Conservation (phyloP, 441 rosid genomes). For the Dalechampia spathulata region DNA sequence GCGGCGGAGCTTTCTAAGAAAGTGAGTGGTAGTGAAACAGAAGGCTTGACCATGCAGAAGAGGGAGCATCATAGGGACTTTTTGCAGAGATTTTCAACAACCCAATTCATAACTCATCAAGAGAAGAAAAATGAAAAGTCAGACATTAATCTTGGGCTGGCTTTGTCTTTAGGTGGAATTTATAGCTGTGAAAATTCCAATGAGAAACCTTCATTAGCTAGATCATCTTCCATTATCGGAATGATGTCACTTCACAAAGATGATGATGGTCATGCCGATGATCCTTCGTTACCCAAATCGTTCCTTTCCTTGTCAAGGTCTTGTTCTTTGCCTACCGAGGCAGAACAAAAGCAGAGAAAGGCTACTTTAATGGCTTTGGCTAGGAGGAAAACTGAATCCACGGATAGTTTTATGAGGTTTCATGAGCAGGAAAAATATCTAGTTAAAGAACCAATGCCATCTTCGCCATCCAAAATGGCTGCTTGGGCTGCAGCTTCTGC, state of each 20-base stretch:
- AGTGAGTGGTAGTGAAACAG: background rate
- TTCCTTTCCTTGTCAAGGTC: constrained; percentile 18
- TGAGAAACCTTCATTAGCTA: constrained; percentile 1
- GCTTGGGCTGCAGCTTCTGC: constrained; percentile 26
- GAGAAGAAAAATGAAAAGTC: background rate
- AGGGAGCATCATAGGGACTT: background rate
- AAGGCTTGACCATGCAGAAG: background rate
- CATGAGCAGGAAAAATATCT: background rate
- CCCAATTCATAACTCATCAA: background rate
- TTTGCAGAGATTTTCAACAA: constrained; percentile 4
- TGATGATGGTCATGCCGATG: background rate
- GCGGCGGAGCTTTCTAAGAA: background rate
- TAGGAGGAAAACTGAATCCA: constrained; percentile 7
- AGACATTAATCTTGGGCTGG: constrained; percentile 24
- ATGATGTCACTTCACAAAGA: background rate
- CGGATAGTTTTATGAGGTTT: background rate
- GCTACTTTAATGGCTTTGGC: constrained; percentile 4
- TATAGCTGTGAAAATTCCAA: constrained; percentile 4
- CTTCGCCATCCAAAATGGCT: constrained; percentile 16
- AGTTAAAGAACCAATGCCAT: background rate
- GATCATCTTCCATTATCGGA: constrained; percentile 17
- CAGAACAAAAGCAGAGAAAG: constrained; percentile 9
- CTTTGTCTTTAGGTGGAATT: constrained; percentile 28
- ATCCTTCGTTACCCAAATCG: background rate
- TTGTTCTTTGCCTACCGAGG: constrained; percentile 13